Conservation (phyloP, 805 yeast species). For the Wickerhamomyces pijperi region DNA sequence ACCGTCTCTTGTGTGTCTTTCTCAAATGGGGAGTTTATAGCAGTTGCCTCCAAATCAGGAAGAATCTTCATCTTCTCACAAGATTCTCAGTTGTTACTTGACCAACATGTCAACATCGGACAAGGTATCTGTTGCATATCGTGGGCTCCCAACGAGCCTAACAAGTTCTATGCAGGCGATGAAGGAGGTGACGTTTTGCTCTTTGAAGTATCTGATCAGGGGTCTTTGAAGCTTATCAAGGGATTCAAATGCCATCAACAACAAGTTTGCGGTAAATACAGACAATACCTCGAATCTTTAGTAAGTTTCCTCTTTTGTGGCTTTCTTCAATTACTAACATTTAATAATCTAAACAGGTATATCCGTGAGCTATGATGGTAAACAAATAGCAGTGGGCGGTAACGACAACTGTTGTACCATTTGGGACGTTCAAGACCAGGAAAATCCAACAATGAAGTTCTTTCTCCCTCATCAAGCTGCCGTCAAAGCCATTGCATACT, state of each 20-base stretch:
- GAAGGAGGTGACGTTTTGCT: constrained; percentile 47
- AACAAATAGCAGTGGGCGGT: constrained; percentile 68
- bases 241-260: constrained; percentile 38
- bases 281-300: neutral
- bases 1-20: constrained; percentile 48
- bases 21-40: constrained; percentile 33
- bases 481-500: constrained; percentile 78
- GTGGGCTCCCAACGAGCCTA: constrained; percentile 39
- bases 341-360: constrained; percentile 31
- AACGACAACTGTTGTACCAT: constrained; percentile 74
- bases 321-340: constrained; percentile 1
- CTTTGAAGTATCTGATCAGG: constrained; percentile 17
- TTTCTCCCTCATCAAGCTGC: constrained; percentile 69
- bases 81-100: constrained; percentile 3
- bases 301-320: no score
- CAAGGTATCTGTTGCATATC: constrained; percentile 43
- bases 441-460: constrained; percentile 33
- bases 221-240: constrained; percentile 15
- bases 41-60: constrained; percentile 53
- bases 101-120: constrained; percentile 17
- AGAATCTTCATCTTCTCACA: constrained; percentile 35
- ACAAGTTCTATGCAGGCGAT: constrained; percentile 49
- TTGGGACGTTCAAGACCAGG: constrained; percentile 48
- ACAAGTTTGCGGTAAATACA: constrained; percentile 44
- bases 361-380: constrained; percentile 40